Evolutionary conservation across 805 yeast genomes (phyloP), one percentile per base, ranked within the genome.

Genomic region (Metschnikowia matae): DNA sequence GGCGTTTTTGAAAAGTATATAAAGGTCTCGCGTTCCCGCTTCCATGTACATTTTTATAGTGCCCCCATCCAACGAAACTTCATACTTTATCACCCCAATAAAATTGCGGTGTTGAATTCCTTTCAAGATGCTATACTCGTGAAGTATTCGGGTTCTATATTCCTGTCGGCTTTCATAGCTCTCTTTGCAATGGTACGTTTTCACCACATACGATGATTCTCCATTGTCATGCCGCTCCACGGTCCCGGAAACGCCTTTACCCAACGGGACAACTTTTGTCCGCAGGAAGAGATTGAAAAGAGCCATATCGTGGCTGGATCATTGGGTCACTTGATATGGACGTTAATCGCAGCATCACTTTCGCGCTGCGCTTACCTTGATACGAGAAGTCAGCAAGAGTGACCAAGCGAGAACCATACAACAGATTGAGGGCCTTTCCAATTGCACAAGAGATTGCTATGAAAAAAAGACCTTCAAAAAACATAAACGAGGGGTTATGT

Each of bases 161-260:
- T 75, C 81, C n/a, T 53, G 38, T 34, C 63, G 65, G 2, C 70
- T 51, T 55, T 79, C 81, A 49, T 68, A 57, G 5, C 51, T 48
- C 48, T 79, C 83, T 46, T 61, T 66, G 2, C 63, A 51, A 33
- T 65, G 67, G 61, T 77, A 79, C 1, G 65, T 64, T 59, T 82
- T 82, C 3, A 81, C 67, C 0, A 82, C 86, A 49, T 63, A 68
- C 1, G 34, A 15, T 18, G 26, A 11, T 23, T 39, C 6, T 14
- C 40, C 41, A 1, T 18, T 38, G 11, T 46, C 40, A 48, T 51
- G 50, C 23, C 70, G 60, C n/a, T 66, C 71, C 6, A 71, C 75
- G 10, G 48, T 57, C 0, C 74, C 75, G 1, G 71, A 63, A 4
- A 67, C 54, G 59, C 75, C 55, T 56, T 60, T 46, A 62, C 75